Evolutionary conservation across 2,329 filamentous ascomycete species (phyloP), one percentile per base, ranked within the genome.

Genomic region (Ophiosphaerella narmari): DNA sequence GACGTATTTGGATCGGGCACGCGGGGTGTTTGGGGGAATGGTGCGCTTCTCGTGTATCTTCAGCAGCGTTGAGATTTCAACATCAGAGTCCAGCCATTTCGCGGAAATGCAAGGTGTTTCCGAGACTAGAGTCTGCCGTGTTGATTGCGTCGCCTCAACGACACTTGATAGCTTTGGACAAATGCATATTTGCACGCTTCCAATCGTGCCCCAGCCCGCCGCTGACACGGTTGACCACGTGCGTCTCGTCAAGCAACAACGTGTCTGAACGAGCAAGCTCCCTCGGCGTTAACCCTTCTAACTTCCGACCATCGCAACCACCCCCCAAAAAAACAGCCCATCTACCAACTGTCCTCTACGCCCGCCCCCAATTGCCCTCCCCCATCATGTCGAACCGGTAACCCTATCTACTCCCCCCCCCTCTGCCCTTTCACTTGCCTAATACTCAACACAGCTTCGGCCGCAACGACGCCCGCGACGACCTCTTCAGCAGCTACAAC

Each of bases 401-500:
- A 37, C 29, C 31, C 5, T 31, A 39, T 14, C 9, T n/a, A 31
- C 23, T 6, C 39, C n/a, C n/a, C n/a, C n/a, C n/a, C n/a, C n/a
- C 35, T 24, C 7, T 12, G n/a, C 11, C 29, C 32, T 43, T 29
- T 29, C 11, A 38, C 5, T 26, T 32, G 38, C 23, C 39, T 43
- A 18, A 41, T 44, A 37, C 26, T 12, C 31, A 7, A 23, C 35
- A 24, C 37, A 65, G 67, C 54, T 71, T 68, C 59, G 55, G 59
- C 40, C 61, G 68, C 48, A 57, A 59, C 41, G 48, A 66, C 31
- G 54, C 62, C 24, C 66, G 64, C 55, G 59, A 72, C 57, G 67
- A 74, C 63, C 73, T 77, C 63, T 76, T 77, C 66, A 65, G 60
- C 57, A 59, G 60, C 48, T 75, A 75, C 63, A 70, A 74, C 56